These are phyloP conservation scores for Phytophthora pistaciae DNA, from an alignment of 352 stramenopile genomes.

Conservation along the genomic window DNA sequence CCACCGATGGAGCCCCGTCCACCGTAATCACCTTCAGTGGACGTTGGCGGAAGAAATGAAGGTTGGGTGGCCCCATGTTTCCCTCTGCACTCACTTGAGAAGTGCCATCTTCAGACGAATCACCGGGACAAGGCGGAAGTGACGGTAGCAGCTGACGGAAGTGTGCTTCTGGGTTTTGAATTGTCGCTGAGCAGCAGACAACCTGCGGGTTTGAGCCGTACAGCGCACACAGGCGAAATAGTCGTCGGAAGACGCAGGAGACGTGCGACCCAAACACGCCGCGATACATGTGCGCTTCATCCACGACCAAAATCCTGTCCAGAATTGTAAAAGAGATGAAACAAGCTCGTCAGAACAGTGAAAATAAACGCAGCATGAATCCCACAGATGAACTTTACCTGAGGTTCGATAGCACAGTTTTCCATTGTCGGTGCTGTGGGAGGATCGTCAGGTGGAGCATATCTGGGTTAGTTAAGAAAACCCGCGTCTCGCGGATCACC, in stretches of 20 bases:
- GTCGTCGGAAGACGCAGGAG: conserved; percentile 89
- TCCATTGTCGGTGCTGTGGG: conserved; percentile 93
- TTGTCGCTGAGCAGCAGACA: conserved; percentile 97
- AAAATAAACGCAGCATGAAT: background rate
- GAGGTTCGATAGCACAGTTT: conserved; percentile 90
- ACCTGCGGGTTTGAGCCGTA: conserved; percentile 90
- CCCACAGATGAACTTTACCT: conserved; percentile 51
- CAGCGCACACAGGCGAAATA: conserved; percentile 90
- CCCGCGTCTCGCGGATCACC: conserved; percentile 88
- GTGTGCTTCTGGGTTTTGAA: conserved; percentile 93
- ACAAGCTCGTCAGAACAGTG: background rate
- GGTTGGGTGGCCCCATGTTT: conserved; percentile 36
- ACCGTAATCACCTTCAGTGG: conserved; percentile 83
- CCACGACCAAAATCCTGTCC: conserved; percentile 73
- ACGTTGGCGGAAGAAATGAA: conserved; percentile 75
- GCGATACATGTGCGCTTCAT: conserved; percentile 96
- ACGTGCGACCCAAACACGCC: conserved; percentile 88
- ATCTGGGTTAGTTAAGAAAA: conserved; percentile 99
- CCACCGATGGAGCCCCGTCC: conserved; percentile 89
- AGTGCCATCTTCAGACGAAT: background rate
- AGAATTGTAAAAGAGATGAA: background rate
- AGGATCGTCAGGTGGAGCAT: conserved; percentile 98
- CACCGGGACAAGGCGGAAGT: conserved; percentile 36
- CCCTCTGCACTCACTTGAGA: background rate
- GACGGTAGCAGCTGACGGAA: conserved; percentile 92